Percentiles rank a stretch among this genome's conserved stretches.
Evolutionary conservation across 2,329 filamentous ascomycete species (phyloP).

Genomic region (Aspergillus proliferans): DNA sequence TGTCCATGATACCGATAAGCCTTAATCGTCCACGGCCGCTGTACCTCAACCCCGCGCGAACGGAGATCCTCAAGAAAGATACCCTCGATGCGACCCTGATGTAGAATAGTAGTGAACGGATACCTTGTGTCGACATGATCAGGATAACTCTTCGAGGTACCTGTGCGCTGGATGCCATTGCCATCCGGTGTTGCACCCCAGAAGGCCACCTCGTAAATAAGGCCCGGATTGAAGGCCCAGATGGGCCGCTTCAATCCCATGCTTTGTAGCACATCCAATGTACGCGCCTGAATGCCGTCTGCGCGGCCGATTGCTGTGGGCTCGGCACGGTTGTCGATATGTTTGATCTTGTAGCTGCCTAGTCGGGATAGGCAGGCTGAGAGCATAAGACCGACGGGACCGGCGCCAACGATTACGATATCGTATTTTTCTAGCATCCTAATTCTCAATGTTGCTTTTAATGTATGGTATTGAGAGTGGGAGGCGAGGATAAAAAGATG

Average conservation of each 20-base stretch:
- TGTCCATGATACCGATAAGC: neutral
- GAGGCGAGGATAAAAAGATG: too few relatives aligned
- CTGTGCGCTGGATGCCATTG: slow-evolving; percentile 1
- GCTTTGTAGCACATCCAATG: slow-evolving; percentile 2
- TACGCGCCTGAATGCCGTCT: slow-evolving; percentile 2
- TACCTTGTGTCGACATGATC: slow-evolving; percentile 2
- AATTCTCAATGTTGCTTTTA: neutral
- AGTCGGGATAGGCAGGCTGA: neutral
- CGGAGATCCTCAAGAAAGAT: neutral
- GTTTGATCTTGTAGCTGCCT: slow-evolving; percentile 1
- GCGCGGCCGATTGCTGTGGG: slow-evolving; percentile 2
- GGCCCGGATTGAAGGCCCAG: slow-evolving; percentile 2
- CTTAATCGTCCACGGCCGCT: neutral
- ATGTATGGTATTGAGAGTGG: too few relatives aligned
- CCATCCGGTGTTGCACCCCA: slow-evolving; percentile 1
- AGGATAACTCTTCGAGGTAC: neutral
- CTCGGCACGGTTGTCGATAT: slow-evolving; percentile 3
- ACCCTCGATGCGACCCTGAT: neutral
- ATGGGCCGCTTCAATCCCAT: slow-evolving; percentile 2
- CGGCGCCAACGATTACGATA: neutral
- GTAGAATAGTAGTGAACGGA: neutral
- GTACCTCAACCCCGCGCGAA: neutral
- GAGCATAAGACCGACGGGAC: neutral
- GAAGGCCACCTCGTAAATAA: slow-evolving; percentile 3
- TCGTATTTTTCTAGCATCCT: neutral